Conservation (phyloP, 2,329 filamentous ascomycete genomes). For the Didymella pinodella region DNA sequence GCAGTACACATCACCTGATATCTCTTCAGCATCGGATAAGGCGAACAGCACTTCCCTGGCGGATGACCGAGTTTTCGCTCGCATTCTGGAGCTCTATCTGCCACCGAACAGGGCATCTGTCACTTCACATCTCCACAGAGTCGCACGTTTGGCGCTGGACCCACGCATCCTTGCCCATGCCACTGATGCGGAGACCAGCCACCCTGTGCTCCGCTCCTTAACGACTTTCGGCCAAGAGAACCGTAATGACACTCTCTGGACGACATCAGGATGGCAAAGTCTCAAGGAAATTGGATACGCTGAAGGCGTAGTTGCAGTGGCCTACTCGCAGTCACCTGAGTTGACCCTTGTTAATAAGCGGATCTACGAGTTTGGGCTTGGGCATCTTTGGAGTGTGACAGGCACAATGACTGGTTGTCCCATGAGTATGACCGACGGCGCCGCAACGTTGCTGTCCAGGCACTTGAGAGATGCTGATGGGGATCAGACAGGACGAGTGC, state of each 20-base stretch:
- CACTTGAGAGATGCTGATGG: slow-evolving; percentile 35
- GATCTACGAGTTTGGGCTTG: slow-evolving; percentile 66
- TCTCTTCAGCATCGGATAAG: neutral
- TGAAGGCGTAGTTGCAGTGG: slow-evolving; percentile 67
- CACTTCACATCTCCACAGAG: slow-evolving; percentile 28
- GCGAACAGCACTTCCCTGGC: slow-evolving; percentile 1
- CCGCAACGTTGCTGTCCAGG: slow-evolving; percentile 43
- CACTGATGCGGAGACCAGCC: slow-evolving; percentile 70
- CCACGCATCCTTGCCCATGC: slow-evolving; percentile 23
- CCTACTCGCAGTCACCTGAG: slow-evolving; percentile 63
- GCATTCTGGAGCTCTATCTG: slow-evolving; percentile 38
- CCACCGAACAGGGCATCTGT: slow-evolving; percentile 23
- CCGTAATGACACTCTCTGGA: slow-evolving; percentile 64
- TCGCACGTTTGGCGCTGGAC: slow-evolving; percentile 32
- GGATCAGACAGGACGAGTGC: slow-evolving; percentile 41
- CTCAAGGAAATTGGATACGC: slow-evolving; percentile 67
- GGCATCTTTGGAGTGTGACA: slow-evolving; percentile 67
- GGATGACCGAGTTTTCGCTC: slow-evolving; percentile 35
- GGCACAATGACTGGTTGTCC: slow-evolving; percentile 70
- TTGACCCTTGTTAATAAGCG: slow-evolving; percentile 60
- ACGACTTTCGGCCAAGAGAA: slow-evolving; percentile 67
- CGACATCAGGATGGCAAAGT: slow-evolving; percentile 71
- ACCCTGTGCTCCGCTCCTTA: slow-evolving; percentile 66
- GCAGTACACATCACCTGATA: slow-evolving; percentile 31
- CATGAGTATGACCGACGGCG: slow-evolving; percentile 72